Conservation (phyloP, 495 filamentous ascomycete species). For the Neurospora cerealis region DNA sequence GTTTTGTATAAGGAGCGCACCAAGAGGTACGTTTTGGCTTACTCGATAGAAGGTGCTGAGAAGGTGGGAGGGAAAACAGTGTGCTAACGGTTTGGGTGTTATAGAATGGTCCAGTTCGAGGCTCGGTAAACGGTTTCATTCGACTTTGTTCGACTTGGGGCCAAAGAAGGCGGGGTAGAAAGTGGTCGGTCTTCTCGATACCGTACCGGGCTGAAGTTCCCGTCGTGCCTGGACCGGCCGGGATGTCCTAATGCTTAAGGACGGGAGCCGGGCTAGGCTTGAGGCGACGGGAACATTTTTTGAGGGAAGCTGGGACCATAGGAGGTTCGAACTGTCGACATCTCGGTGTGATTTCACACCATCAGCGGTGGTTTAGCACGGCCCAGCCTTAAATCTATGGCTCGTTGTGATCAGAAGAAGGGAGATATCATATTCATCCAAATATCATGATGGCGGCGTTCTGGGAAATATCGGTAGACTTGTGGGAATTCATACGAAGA, state of each 20-base stretch:
- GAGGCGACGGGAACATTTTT: not conserved
- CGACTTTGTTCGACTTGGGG: slow-evolving; percentile 4
- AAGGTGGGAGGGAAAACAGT: not conserved
- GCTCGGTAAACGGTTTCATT: slow-evolving; percentile 49
- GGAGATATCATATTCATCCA: not conserved
- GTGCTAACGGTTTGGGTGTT: not conserved
- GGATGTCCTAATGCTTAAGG: not conserved
- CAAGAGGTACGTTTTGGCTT: slow-evolving; percentile 58
- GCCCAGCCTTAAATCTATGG: not conserved
- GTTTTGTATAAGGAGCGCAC: slow-evolving; percentile 97
- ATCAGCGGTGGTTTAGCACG: not conserved
- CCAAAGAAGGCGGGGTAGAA: slow-evolving; percentile 4
- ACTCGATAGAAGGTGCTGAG: not conserved
- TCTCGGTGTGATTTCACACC: not conserved
- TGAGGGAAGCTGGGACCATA: not conserved
- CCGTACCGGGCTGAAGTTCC: not conserved
- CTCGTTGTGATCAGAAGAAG: not conserved
- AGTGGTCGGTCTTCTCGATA: not conserved
- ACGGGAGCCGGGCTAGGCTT: not conserved
- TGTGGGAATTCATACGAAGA: not conserved
- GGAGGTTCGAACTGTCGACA: not conserved
- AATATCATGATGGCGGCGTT: not conserved
- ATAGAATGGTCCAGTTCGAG: slow-evolving; percentile 95
- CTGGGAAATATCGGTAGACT: not conserved
- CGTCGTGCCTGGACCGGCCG: not conserved